Conservation (phyloP, 1,139 yeast species). For the Saccharomyces hybrid region DNA sequence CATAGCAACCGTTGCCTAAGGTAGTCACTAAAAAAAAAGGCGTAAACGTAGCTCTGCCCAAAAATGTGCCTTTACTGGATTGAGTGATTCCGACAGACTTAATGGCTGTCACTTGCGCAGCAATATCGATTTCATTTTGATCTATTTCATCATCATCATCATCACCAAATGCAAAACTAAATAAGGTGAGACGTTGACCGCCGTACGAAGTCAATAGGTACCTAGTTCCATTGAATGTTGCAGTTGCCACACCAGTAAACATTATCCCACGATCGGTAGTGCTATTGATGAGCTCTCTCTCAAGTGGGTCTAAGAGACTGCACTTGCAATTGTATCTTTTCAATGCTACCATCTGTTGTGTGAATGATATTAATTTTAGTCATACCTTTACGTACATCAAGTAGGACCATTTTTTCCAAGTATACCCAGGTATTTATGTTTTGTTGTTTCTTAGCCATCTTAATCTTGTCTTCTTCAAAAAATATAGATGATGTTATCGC, state of each 20-base stretch:
- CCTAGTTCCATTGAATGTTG: neutral
- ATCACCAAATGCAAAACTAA: neutral
- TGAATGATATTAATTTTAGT: neutral
- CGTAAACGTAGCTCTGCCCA: neutral
- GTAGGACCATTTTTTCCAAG: neutral
- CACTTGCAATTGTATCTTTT: neutral
- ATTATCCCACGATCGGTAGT: neutral
- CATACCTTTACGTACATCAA: neutral
- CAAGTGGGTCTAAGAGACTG: neutral
- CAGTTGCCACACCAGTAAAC: neutral
- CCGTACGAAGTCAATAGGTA: neutral
- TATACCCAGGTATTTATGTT: constrained; percentile 2
- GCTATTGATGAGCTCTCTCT: neutral
- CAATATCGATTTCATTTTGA: constrained; percentile 5
- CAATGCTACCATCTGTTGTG: neutral
- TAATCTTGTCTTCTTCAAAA: neutral
- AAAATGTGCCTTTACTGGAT: neutral
- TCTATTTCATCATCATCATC: constrained; percentile 5
- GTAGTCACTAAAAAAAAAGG: constrained; percentile 14
- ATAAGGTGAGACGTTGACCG: neutral
- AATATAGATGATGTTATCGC: constrained; percentile 6
- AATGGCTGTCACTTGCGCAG: constrained; percentile 6
- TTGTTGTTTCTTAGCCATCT: constrained; percentile 3
- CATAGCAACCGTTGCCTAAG: constrained; percentile 11
- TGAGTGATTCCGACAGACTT: neutral